Evolutionary conservation across 2,329 filamentous ascomycete species (phyloP), one percentile per base, ranked within the genome.

Genomic region (Dothiorella sarmentorum): DNA sequence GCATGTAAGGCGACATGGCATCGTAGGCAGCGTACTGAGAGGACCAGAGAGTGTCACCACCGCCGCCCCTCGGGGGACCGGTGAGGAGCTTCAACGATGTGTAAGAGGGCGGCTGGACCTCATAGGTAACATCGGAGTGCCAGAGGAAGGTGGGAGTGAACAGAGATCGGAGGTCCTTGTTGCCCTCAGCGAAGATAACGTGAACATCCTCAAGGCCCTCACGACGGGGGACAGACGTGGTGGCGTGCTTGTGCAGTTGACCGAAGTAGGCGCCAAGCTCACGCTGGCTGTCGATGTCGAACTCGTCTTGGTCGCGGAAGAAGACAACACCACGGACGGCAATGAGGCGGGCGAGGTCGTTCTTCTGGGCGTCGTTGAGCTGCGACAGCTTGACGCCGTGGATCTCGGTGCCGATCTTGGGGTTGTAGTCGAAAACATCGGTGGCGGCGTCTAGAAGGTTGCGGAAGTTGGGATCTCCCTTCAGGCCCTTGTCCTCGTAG

Each of bases 11-110:
- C 0, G 80, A 83, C 15, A 85, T 76, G 18, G 78, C 73, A 62
- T 85, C 82, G 62, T 84, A 85, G 29, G 81, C 78, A 6, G 80
- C 82, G 63, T 85, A 85, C 63, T 82, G 79, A 0, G 79, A 82
- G 1, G 80, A 78, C 81, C 81, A 84, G 38, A 83, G 75, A 0
- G 81, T 84, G 62, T 83, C 81, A 33, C 81, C 81, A 20, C 82
- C 82, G 10, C 78, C 82, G 24, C 82, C 82, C 6, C 75, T 73
- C 6, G 81, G 79, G 33, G 82, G 82, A 1, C 80, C 80, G 1
- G 75, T 74, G 7, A 84, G 73, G 2, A 84, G 69, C 64, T 82
- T 83, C 18, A 84, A 71, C 2, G 76, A 80, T 9, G 81, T 84
- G 66, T 83, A 84, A 2, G 80, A 82, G 7, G 81, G 80, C 17